Conservation (phyloP, 148 eudicot genomes). For the Chenopodium album region DNA sequence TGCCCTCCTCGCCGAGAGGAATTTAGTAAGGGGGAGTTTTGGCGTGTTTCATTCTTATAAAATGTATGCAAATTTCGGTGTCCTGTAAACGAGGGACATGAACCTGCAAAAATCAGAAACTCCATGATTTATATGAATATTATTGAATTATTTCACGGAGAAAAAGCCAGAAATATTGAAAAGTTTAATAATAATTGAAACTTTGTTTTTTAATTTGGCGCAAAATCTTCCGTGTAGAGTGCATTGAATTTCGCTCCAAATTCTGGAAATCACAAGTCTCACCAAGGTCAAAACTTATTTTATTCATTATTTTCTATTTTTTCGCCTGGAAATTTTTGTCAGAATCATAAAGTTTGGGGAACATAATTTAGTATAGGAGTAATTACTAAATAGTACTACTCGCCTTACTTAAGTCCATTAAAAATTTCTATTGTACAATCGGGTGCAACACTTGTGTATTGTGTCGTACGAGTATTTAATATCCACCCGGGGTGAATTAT, state of each 20-base stretch:
- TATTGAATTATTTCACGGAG: conserved; percentile 22
- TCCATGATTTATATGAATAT: conserved; percentile 16
- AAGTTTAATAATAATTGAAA: not conserved
- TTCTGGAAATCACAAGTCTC: conserved; percentile 34
- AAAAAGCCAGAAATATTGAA: conserved; percentile 9
- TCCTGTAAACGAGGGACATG: conserved; percentile 40
- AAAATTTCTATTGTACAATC: no score
- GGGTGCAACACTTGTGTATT: no score
- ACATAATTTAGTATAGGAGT: not conserved
- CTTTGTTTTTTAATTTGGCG: not conserved
- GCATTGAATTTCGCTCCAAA: conserved; percentile 31
- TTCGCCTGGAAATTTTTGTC: conserved; percentile 23
- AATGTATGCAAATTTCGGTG: conserved; percentile 28
- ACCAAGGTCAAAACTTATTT: conserved; percentile 32
- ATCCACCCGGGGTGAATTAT: no score
- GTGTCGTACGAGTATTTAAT: no score
- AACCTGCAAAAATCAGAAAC: conserved; percentile 38
- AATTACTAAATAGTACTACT: no score
- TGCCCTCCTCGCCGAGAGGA: no score
- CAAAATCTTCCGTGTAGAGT: conserved; percentile 13
- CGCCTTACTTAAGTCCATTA: no score
- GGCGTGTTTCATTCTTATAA: conserved; percentile 15
- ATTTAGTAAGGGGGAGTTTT: not conserved
- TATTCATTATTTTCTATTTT: conserved; percentile 8
- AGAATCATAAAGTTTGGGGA: conserved; percentile 15